These are phyloP conservation scores for Cryptosporidium tyzzeri DNA, from an alignment of 169 alveolate genomes.

Conservation along the genomic window DNA sequence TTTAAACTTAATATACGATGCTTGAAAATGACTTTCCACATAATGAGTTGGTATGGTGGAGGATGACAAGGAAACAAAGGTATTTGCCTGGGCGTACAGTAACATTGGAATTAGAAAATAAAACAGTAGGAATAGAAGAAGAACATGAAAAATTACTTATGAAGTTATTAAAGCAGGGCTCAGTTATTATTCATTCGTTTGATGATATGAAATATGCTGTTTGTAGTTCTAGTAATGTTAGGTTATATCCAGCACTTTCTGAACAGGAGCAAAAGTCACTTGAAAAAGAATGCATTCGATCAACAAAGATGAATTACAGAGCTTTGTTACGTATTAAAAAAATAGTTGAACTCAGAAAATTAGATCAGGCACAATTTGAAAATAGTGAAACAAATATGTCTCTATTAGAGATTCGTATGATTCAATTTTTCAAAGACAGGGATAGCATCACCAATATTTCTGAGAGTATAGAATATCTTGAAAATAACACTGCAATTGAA, in stretches of 20 bases:
- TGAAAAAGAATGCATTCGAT: constrained; percentile 56
- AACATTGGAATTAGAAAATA: constrained; percentile 43
- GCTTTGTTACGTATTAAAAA: constrained; percentile 59
- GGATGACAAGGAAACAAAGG: constrained; percentile 70
- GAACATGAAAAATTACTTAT: constrained; percentile 54
- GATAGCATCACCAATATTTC: constrained; percentile 18
- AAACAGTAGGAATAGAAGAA: constrained; percentile 64
- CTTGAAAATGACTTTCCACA: constrained; percentile 59
- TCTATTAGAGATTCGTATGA: constrained; percentile 45
- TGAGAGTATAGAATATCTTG: constrained; percentile 53
- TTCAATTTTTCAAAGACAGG: constrained; percentile 33
- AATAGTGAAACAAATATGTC: constrained; percentile 23
- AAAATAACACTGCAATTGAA: constrained; percentile 57
- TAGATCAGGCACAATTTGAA: constrained; percentile 44
- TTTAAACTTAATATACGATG: not conserved
- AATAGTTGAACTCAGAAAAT: constrained; percentile 56
- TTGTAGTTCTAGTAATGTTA: constrained; percentile 56
- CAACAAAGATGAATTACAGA: constrained; percentile 50
- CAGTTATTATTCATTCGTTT: constrained; percentile 44
- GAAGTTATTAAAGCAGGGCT: constrained; percentile 24
- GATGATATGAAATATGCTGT: constrained; percentile 76
- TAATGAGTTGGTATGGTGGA: constrained; percentile 74
- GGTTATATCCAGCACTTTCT: constrained; percentile 30
- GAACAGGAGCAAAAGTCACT: constrained; percentile 59
- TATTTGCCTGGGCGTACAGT: constrained; percentile 71